Evolutionary conservation across 164 flowering plant genomes (phyloP), one percentile per base, ranked within the genome.

Genomic region (Aristolochia fimbriata): DNA sequence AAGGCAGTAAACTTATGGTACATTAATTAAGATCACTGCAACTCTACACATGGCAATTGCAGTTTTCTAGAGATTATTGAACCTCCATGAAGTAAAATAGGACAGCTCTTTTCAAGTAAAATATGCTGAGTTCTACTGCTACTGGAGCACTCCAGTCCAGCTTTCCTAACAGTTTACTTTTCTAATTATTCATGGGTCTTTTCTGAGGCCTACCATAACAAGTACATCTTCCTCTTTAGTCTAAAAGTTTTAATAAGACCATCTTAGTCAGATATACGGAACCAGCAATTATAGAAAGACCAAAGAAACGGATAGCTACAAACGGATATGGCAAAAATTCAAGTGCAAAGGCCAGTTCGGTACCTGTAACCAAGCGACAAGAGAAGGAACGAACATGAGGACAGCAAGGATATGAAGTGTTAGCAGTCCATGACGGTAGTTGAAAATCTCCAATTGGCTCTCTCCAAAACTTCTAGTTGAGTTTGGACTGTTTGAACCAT

Each of bases 361-460:
- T 83, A 88, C 96, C 97, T 88, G 93, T 62, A 80, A 66, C 95
- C 97, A 94, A 63, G 97, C 89, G 21, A 75, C 78, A 48, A 88
- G 73, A 45, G 99, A 91, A 2, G 99, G 99, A 20, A 73, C 80
- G 76, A 94, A 88, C 96, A 87, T 83, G 47, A 87, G 72, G 15
- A 79, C 55, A 37, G 93, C 87, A 31, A 86, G 68, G 67, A 86
- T 69, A 74, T 94, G 93, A 66, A 94, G 72, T 24, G 83, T 69
- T 56, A 94, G 76, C 78, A 88, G 67, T 54, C 91, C 96, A 71
- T 88, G 97, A 47, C 79, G 80, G 63, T 83, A 85, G 64, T 88
- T 81, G 76, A 94, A 94, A 61, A 80, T 74, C 73, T 91, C 97
- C 62, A 87, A 55, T 65, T 90, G 97, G 21, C 87, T 81, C 43